phyloP scores from a whole-genome alignment of 169 alveolate genomes.

The Cryptosporidium viatorum region DNA sequence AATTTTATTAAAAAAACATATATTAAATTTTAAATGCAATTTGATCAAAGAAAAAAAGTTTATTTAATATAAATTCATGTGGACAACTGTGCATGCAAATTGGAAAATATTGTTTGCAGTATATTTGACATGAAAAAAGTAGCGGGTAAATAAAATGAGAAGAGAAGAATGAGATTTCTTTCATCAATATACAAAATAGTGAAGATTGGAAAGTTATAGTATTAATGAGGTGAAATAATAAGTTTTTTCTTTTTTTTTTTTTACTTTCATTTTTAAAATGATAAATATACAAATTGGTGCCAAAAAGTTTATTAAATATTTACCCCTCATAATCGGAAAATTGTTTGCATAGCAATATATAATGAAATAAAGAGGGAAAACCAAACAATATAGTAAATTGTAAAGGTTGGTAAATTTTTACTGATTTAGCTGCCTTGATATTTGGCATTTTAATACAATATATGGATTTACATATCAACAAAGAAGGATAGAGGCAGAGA shows the following conservation, averaged over 20 bases:
- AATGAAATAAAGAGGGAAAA: not conserved
- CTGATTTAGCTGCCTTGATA: not conserved
- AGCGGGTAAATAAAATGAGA: not conserved
- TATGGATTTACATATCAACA: not conserved
- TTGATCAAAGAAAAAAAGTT: not conserved
- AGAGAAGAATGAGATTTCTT: not conserved
- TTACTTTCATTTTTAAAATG: not conserved
- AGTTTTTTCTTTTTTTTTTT: not conserved
- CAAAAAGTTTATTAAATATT: not conserved
- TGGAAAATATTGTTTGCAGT: not conserved
- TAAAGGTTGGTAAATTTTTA: not conserved
- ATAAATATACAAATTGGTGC: not conserved
- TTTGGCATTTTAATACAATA: no score
- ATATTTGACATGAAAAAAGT: not conserved
- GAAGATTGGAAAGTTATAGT: not conserved
- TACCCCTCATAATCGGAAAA: slow-evolving; percentile 15
- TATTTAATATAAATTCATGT: not conserved
- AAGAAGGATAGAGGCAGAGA: not conserved
- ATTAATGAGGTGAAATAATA: not conserved
- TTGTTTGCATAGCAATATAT: not conserved
- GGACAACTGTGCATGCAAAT: not conserved
- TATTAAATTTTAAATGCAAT: not conserved
- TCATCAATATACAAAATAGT: not conserved
- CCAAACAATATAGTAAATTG: not conserved
- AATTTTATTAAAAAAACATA: not conserved